Base-by-base conservation (phyloP, 495 filamentous ascomycete genomes). In the Melanomma pulvis-pyrius region DNA sequence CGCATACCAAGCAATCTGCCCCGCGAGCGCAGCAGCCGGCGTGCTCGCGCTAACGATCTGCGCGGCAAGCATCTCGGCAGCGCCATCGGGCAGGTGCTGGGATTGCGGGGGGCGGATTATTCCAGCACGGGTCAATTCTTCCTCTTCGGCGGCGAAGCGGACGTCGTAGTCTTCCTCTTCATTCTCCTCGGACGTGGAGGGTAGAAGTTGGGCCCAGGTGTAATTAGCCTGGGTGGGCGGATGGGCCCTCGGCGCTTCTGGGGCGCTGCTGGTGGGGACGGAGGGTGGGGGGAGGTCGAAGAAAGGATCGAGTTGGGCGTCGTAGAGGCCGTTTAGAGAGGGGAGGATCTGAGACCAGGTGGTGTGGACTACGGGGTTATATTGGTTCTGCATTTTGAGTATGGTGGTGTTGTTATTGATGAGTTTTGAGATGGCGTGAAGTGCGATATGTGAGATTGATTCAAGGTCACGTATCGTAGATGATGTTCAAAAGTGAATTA, bases 141-240 rank as follows among this genome's bases (percentile, higher is more conserved):
- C 51, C 22, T 54, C 51, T 24, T 54, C 51, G 25, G 51, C 51
- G 26, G 51, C 51, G 28, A 54, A 54, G 51, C 51, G 51, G 51
- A 26, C 19, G 24, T 54, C 51, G 51, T 29, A 54, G 51, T 54
- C 51, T 17, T 8, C 26, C 2, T 54, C 51, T 51, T 5, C 5
- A 9, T 29, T 26, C 11, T 9, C 7, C 12, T 24, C 24, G 1
- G 25, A 30, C 24, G 24, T 11, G 29, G 46, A 49, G 8, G 9
- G 24, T n/a, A 44, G 39, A 17, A 54, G 51, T 32, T 54, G 51
- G 5, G 24, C 29, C 51, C 51, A 54, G 29, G 12, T 29, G 51
- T 54, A 32, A 15, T 44, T 44, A 15, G 39, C 39, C 39, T 12
- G 39, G 39, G 39, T 44, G 17, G 39, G 9, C 17, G 7, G 11